These are phyloP conservation scores for Ophiocordyceps polyrhachis-furcata DNA, from an alignment of 2,329 filamentous ascomycete species.

Conservation along the genomic window DNA sequence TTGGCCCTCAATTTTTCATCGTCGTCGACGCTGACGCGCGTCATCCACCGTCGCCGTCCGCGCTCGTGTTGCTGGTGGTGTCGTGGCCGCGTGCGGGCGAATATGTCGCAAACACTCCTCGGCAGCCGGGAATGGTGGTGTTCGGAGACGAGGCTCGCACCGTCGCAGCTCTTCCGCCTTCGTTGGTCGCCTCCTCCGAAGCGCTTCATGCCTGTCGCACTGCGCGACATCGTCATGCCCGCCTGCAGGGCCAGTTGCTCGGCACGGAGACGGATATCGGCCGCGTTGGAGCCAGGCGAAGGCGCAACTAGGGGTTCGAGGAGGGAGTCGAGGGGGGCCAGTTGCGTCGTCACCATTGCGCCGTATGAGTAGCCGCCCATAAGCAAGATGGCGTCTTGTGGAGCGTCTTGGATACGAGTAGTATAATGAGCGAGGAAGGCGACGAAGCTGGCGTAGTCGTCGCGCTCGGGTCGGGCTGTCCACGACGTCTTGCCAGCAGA, in stretches of 20 bases:
- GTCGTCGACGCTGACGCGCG: not conserved
- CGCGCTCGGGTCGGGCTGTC: slow-evolving; percentile 63
- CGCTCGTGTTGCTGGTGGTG: slow-evolving; percentile 2
- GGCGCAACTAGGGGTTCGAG: slow-evolving; percentile 38
- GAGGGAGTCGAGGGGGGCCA: slow-evolving; percentile 45
- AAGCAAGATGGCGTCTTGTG: slow-evolving; percentile 23
- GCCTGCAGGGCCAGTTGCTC: slow-evolving; percentile 38
- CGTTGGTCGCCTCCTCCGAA: slow-evolving; percentile 32
- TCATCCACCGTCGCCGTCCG: not conserved
- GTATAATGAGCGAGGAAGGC: slow-evolving; percentile 64
- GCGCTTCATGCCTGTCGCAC: slow-evolving; percentile 12
- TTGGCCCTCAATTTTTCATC: not conserved
- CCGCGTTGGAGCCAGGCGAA: slow-evolving; percentile 33
- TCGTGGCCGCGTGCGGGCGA: slow-evolving; percentile 18
- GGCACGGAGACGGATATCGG: slow-evolving; percentile 54
- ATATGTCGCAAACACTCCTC: slow-evolving; percentile 27
- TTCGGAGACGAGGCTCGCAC: slow-evolving; percentile 21
- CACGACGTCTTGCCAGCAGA: slow-evolving; percentile 71
- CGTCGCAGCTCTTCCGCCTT: slow-evolving; percentile 20
- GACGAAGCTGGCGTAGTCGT: slow-evolving; percentile 69
- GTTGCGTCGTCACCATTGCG: slow-evolving; percentile 56
- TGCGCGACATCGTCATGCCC: slow-evolving; percentile 6
- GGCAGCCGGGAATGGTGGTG: slow-evolving; percentile 23
- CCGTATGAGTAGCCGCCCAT: slow-evolving; percentile 84
- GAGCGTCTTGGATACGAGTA: slow-evolving; percentile 25